Evolutionary conservation across 1,284 basidiomycete species (phyloP).

Genomic region (Pseudozyma thailandica): DNA sequence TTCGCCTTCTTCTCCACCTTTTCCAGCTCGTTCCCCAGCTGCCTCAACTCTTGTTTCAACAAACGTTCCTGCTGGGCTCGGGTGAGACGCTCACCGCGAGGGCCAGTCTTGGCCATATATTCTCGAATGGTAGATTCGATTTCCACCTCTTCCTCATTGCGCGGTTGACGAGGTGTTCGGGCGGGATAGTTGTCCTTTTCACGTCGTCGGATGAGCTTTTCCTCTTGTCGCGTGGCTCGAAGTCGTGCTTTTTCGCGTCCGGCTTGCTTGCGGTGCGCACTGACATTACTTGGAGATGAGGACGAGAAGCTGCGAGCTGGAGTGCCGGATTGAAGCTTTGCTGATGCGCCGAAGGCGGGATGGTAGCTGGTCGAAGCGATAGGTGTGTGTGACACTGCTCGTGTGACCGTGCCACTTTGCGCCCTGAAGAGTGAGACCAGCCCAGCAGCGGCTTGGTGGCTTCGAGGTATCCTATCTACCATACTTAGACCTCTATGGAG

Average conservation of each 20-base stretch:
- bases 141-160: conserved; percentile 27
- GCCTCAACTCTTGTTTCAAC: conserved; percentile 52
- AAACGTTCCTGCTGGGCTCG: conserved; percentile 36
- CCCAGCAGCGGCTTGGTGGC: conserved; percentile 12
- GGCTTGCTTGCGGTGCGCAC: conserved; percentile 42
- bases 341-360: not conserved
- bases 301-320: conserved; percentile 9
- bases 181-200: conserved; percentile 25
- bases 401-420: not conserved
- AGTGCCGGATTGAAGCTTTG: not conserved
- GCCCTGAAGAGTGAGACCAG: conserved; percentile 10
- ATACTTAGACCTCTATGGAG: conserved; percentile 1
- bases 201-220: conserved; percentile 21
- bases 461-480: conserved; percentile 22
- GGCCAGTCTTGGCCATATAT: conserved; percentile 45
- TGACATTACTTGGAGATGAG: conserved; percentile 4
- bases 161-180: conserved; percentile 1
- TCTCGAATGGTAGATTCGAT: conserved; percentile 30
- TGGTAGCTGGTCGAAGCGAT: conserved; percentile 20
- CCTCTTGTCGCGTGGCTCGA: conserved; percentile 17
- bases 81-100: conserved; percentile 37
- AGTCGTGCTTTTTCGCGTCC: conserved; percentile 41
- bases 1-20: conserved; percentile 46
- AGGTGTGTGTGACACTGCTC: not conserved
- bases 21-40: conserved; percentile 46